A percentile compares a stretch with the other conserved stretches of the same genome.
Evolutionary conservation across 1,284 basidiomycete genomes (phyloP).

Genomic region (Ganoderma boninense): DNA sequence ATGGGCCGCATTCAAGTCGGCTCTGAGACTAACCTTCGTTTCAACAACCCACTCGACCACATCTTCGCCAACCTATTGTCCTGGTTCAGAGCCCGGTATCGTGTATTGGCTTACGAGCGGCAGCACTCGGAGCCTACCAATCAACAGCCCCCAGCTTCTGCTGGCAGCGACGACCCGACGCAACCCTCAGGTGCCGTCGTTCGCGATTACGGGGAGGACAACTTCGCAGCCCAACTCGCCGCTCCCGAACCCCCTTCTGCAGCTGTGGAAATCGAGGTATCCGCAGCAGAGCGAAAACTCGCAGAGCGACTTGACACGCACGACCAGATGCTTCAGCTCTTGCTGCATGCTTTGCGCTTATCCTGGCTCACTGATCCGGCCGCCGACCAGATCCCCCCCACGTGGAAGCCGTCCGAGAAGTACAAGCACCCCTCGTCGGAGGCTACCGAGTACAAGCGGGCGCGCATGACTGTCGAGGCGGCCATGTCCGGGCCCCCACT

Average conservation of each 20-base stretch:
- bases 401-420: not conserved
- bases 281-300: not conserved
- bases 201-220: too few relatives aligned
- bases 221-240: too few relatives aligned
- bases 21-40: not conserved
- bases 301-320: not conserved
- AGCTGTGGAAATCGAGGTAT: too few relatives aligned
- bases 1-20: not conserved
- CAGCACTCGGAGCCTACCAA: not conserved
- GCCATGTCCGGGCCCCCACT: too few relatives aligned
- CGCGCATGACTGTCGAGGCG: not conserved
- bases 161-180: too few relatives aligned
- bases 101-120: not conserved
- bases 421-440: not conserved
- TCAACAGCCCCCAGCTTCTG: too few relatives aligned
- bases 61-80: not conserved
- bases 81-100: constrained; percentile 6
- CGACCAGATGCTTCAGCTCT: not conserved
- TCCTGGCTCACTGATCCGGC: not conserved
- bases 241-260: too few relatives aligned
- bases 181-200: too few relatives aligned
- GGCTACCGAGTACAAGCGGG: not conserved
- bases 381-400: not conserved
- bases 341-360: too few relatives aligned
- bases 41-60: not conserved